Conservation (phyloP, 2,329 filamentous ascomycete species). For the Pseudohalonectria lignicola region DNA sequence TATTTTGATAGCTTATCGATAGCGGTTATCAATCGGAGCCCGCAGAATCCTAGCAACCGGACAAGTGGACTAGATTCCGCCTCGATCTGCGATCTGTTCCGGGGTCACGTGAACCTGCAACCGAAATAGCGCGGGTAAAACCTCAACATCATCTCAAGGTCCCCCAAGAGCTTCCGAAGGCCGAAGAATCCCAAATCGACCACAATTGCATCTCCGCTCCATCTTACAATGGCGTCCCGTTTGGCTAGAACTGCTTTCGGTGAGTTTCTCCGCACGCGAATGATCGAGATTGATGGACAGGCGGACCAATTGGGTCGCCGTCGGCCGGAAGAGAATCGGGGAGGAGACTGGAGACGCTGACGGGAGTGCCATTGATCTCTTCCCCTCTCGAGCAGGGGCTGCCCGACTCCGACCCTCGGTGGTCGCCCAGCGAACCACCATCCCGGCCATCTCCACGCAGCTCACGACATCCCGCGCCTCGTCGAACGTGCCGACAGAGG, state of each 20-base stretch:
- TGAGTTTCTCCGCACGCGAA: slow-evolving; percentile 40
- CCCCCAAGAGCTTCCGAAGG: slow-evolving; percentile 12
- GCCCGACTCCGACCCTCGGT: slow-evolving; percentile 79
- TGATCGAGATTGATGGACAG: slow-evolving; percentile 1
- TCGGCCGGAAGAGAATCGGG: slow-evolving; percentile 13
- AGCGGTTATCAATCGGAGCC: too few species aligned
- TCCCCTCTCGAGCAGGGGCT: slow-evolving; percentile 67
- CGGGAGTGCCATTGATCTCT: background rate
- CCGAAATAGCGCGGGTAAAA: slow-evolving; percentile 31
- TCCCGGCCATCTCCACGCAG: slow-evolving; percentile 65
- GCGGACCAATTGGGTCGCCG: slow-evolving; percentile 10
- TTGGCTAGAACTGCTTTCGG: slow-evolving; percentile 90
- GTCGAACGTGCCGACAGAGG: slow-evolving; percentile 71
- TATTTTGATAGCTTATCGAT: too few species aligned
- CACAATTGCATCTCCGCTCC: slow-evolving; percentile 38
- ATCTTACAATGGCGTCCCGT: slow-evolving; percentile 88
- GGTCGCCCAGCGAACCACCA: slow-evolving; percentile 45
- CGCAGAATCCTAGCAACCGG: too few species aligned
- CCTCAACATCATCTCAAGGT: slow-evolving; percentile 20
- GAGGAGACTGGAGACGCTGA: too few species aligned
- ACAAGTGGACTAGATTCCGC: too few species aligned
- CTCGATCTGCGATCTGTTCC: slow-evolving; percentile 1
- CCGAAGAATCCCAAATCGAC: slow-evolving; percentile 26
- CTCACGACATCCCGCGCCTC: slow-evolving; percentile 56
- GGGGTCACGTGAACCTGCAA: slow-evolving; percentile 23